Percentiles rank a stretch among this genome's conserved stretches.
phyloP scores from a whole-genome alignment of 2,329 filamentous ascomycete species.

The Nemania sp. region DNA sequence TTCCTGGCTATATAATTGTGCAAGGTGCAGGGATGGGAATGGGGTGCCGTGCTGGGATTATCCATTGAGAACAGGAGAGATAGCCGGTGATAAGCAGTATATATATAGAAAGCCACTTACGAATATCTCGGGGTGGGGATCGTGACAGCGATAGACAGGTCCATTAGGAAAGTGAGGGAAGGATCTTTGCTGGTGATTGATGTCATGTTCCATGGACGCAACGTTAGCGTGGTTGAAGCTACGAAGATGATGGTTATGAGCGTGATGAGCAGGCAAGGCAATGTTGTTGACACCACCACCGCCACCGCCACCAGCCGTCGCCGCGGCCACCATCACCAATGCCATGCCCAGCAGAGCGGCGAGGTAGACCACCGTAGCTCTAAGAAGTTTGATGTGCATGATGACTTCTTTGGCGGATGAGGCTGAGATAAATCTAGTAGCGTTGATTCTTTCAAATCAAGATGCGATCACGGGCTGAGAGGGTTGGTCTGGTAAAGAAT shows the following conservation, averaged over 20 bases:
- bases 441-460: neutral
- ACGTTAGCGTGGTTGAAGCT: neutral
- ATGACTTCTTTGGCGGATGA: neutral
- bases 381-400: slow-evolving; percentile 24
- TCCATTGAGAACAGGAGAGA: neutral
- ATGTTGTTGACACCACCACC: neutral
- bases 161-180: slow-evolving; percentile 19
- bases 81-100: neutral
- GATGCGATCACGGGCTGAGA: neutral
- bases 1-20: neutral
- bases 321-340: slow-evolving; percentile 18
- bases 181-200: slow-evolving; percentile 6
- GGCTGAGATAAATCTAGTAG: neutral
- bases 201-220: neutral
- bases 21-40: too few species aligned
- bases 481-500: neutral
- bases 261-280: slow-evolving; percentile 1
- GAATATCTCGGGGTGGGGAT: slow-evolving; percentile 39
- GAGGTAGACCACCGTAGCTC: slow-evolving; percentile 17
- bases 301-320: slow-evolving; percentile 1
- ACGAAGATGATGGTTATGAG: slow-evolving; percentile 12
- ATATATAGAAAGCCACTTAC: slow-evolving; percentile 25
- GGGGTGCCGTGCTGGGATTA: neutral
- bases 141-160: slow-evolving; percentile 43
- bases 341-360: slow-evolving; percentile 22